phyloP scores from a whole-genome alignment of 257 asterid species.

The Prunella vulgaris region DNA sequence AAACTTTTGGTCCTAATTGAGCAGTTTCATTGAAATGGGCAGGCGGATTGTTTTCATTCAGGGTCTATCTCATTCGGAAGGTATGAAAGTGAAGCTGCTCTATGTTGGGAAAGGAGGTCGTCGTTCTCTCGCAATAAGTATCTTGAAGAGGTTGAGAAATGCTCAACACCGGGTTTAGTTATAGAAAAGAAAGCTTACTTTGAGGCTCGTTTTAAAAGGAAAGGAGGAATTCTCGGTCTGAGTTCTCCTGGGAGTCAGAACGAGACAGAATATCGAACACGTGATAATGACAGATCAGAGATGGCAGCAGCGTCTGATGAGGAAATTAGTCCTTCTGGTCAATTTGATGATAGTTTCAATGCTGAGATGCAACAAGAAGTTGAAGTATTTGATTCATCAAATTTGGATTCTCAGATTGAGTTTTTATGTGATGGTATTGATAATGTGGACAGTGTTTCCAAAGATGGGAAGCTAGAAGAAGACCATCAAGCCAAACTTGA shows the following conservation, averaged over 20 bases:
- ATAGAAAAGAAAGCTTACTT: constrained; percentile 78
- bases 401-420: constrained; percentile 23
- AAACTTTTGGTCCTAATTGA: background rate
- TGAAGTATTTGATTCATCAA: constrained; percentile 10
- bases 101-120: constrained; percentile 92
- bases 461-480: constrained; percentile 23
- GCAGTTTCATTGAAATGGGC: constrained; percentile 24
- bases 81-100: constrained; percentile 51
- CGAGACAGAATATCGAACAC: constrained; percentile 28
- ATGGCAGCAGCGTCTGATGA: constrained; percentile 26
- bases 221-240: constrained; percentile 31
- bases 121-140: constrained; percentile 79
- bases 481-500: constrained; percentile 13
- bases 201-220: constrained; percentile 74
- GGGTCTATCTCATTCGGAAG: constrained; percentile 89
- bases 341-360: constrained; percentile 23
- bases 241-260: constrained; percentile 2
- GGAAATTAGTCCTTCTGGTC: constrained; percentile 22
- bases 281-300: constrained; percentile 37
- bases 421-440: background rate
- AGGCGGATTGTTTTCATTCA: constrained; percentile 59
- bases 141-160: constrained; percentile 83
- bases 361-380: constrained; percentile 10
- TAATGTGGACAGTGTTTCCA: constrained; percentile 13
- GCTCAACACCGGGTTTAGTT: constrained; percentile 81